Conservation (phyloP, 2,329 filamentous ascomycete genomes). For the Nothopassalora personata region DNA sequence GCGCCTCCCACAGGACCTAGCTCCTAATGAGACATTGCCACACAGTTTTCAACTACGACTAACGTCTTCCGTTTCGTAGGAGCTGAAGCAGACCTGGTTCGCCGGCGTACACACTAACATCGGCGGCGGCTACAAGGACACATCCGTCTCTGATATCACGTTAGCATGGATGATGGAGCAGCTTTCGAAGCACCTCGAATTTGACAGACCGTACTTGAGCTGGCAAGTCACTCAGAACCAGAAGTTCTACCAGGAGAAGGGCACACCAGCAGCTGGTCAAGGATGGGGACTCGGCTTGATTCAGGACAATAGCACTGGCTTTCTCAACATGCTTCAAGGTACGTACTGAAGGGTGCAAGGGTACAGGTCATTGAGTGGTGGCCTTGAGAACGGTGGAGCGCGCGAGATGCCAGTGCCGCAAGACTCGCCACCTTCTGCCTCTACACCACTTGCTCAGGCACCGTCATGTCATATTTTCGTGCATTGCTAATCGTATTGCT, state of each 20-base stretch:
- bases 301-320: slow-evolving; percentile 37
- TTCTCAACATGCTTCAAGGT: slow-evolving; percentile 38
- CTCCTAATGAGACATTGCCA: too few relatives aligned
- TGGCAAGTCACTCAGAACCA: slow-evolving; percentile 40
- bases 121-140: slow-evolving; percentile 35
- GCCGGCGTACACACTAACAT: slow-evolving; percentile 48
- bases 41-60: too few relatives aligned
- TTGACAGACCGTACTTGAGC: slow-evolving; percentile 39
- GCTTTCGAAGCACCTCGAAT: slow-evolving; percentile 18
- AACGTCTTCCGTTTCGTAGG: too few relatives aligned
- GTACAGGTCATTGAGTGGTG: too few relatives aligned
- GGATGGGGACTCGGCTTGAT: slow-evolving; percentile 43
- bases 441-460: too few relatives aligned
- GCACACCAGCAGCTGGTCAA: slow-evolving; percentile 28
- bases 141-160: slow-evolving; percentile 31
- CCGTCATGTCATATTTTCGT: too few relatives aligned
- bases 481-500: too few relatives aligned
- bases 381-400: too few relatives aligned
- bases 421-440: too few relatives aligned
- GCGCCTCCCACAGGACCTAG: too few relatives aligned
- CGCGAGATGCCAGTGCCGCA: too few relatives aligned
- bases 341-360: too few relatives aligned
- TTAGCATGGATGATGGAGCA: slow-evolving; percentile 38
- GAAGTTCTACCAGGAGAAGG: slow-evolving; percentile 37
- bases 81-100: slow-evolving; percentile 47